Evolutionary conservation across 129 eudicot species (phyloP).

Genomic region (Ambrosia artemisiifolia): DNA sequence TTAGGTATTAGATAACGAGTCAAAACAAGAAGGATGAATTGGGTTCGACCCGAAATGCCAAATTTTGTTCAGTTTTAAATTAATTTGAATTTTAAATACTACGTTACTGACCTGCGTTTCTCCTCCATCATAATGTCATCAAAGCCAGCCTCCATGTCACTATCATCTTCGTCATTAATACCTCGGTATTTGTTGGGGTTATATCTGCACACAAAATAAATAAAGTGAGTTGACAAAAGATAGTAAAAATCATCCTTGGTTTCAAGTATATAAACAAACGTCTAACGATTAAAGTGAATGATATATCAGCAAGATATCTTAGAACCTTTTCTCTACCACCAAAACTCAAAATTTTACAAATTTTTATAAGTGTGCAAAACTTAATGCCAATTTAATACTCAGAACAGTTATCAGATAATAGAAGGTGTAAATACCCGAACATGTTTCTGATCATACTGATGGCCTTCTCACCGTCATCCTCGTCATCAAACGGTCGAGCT

Average conservation of each 20-base stretch:
- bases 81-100: neutral
- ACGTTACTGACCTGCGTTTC: constrained; percentile 57
- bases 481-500: constrained; percentile 32
- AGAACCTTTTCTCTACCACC: too few relatives aligned
- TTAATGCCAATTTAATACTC: neutral
- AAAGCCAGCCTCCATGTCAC: constrained; percentile 81
- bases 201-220: constrained; percentile 45
- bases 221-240: neutral
- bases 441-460: constrained; percentile 60
- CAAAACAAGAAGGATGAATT: neutral
- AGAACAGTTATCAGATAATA: constrained; percentile 2
- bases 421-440: constrained; percentile 49
- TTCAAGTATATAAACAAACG: neutral
- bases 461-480: constrained; percentile 43
- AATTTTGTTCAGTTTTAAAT: neutral
- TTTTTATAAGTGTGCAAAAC: too few relatives aligned
- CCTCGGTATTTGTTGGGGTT: constrained; percentile 48
- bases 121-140: constrained; percentile 67
- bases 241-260: neutral
- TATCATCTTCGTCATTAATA: constrained; percentile 54
- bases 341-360: too few relatives aligned
- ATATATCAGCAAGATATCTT: too few relatives aligned
- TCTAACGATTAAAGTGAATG: too few relatives aligned
- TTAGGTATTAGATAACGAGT: neutral
- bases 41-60: neutral